Base-by-base conservation (phyloP, 2,329 filamentous ascomycete genomes). In the Neocatenulostroma microsporum region DNA sequence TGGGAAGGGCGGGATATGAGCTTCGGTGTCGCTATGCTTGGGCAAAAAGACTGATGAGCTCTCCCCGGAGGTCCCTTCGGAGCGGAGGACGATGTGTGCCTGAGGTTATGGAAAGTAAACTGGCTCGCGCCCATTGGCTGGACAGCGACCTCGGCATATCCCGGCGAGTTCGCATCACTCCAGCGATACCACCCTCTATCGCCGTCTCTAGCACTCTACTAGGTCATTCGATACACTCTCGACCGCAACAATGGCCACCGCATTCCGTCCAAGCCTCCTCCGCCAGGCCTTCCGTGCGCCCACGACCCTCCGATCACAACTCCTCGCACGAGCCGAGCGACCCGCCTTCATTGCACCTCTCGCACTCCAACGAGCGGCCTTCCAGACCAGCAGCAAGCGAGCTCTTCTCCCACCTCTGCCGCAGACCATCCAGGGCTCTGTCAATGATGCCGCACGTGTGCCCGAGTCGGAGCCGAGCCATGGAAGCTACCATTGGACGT, bases 401-500 rank as follows among this genome's bases (percentile, higher is more conserved):
- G 72, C 74, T 58, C 81, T 89, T 57, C 74, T 98, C 40, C 86
- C 89, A 42, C 80, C 87, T 38, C 76, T 83, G 49, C 87, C 88
- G 56, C 91, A 61, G 41, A 48, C 45, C 31, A 53, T 60, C 34
- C 31, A 46, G 21, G 55, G 56, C 43, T 45, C 56, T 82, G 86
- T 88, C 60, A 98, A 98, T 68, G 88, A 96, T 57, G 77, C 91
- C 38, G 83, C 76, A 21, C 77, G 76, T 25, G 65, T 94, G 17
- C 88, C 87, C 30, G 60, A 75, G 15, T 67, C 84, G 36, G 77
- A 74, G 51, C 79, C 89, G 27, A 70, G 78, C 38, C 85, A 98
- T 68, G 91, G 91, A 54, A 93, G 84, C 64, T 98, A 96, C 72
- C 91, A 98, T 76, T 98, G 91, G 91, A 84, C 83, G 42, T 94